phyloP scores from a whole-genome alignment of 73 alveolate species.

The Durusdinium trenchii region DNA sequence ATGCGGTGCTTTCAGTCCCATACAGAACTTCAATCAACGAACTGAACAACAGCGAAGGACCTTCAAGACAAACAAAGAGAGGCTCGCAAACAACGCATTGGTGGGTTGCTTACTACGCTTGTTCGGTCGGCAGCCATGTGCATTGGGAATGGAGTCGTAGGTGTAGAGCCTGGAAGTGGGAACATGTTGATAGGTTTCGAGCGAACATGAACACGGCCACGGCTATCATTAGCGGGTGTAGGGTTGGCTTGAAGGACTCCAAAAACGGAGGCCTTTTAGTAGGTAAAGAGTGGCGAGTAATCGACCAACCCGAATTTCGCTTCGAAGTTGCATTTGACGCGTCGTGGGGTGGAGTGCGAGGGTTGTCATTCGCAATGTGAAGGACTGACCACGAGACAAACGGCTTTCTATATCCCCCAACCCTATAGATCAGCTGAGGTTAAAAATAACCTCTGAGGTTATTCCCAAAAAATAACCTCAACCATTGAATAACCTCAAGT shows the following conservation, averaged over 20 bases:
- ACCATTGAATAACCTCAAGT: too few species aligned
- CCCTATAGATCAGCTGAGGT: too few species aligned
- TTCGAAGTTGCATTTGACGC: neutral
- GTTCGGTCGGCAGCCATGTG: neutral
- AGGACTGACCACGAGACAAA: neutral
- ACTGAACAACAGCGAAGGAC: neutral
- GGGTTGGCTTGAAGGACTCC: conserved; percentile 4
- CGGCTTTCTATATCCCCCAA: neutral
- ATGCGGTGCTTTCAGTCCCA: conserved; percentile 38
- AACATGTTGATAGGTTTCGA: conserved; percentile 5
- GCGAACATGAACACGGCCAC: neutral
- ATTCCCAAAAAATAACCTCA: too few species aligned
- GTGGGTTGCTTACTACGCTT: conserved; percentile 34
- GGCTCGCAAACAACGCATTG: conserved; percentile 38
- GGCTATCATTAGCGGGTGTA: conserved; percentile 24
- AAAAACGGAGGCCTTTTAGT: neutral
- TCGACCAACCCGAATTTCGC: neutral
- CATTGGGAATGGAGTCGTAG: conserved; percentile 47
- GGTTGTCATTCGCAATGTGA: neutral
- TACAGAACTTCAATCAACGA: conserved; percentile 8
- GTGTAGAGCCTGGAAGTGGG: conserved; percentile 66
- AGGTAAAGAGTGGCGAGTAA: conserved; percentile 50
- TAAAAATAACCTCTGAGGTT: too few species aligned
- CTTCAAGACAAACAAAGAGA: neutral
- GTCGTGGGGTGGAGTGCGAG: neutral